Evolutionary conservation across 2,329 filamentous ascomycete genomes (phyloP).

Genomic region (Cordyceps sp.): DNA sequence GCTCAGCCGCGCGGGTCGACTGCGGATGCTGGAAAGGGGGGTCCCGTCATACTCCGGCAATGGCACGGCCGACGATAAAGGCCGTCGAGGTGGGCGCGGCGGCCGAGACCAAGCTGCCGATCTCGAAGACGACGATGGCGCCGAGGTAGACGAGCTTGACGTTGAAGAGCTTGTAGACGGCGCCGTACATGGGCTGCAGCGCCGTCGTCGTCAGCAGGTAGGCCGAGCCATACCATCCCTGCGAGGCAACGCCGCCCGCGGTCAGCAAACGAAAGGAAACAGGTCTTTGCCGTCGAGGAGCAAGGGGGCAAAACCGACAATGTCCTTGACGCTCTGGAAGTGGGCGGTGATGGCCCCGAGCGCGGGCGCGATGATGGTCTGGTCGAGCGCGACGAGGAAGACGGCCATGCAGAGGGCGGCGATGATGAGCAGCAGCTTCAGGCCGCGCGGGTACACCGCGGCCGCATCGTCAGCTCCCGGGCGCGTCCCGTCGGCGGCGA

Average conservation of each 20-base stretch:
- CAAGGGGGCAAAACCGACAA: slow-evolving; percentile 11
- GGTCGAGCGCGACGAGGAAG: slow-evolving; percentile 33
- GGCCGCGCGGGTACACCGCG: slow-evolving; percentile 20
- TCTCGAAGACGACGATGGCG: slow-evolving; percentile 25
- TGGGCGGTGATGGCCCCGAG: slow-evolving; percentile 33
- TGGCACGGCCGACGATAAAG: slow-evolving; percentile 35
- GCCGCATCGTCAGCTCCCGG: slow-evolving; percentile 1
- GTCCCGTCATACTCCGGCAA: slow-evolving; percentile 23
- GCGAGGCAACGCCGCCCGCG: not conserved
- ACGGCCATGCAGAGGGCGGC: slow-evolving; percentile 25
- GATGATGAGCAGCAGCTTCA: slow-evolving; percentile 24
- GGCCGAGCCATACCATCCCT: slow-evolving; percentile 32
- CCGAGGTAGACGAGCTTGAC: slow-evolving; percentile 28
- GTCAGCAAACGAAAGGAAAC: not conserved
- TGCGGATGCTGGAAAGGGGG: not conserved
- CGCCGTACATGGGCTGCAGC: slow-evolving; percentile 31
- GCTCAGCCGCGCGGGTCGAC: not conserved
- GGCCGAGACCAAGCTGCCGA: slow-evolving; percentile 25
- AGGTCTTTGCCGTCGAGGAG: not conserved
- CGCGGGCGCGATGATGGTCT: slow-evolving; percentile 35
- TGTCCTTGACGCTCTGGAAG: slow-evolving; percentile 26
- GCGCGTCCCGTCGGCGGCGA: not conserved
- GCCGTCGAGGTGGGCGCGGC: slow-evolving; percentile 26
- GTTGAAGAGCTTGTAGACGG: slow-evolving; percentile 31
- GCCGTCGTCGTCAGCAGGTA: slow-evolving; percentile 32